phyloP scores from a whole-genome alignment of 352 stramenopile species.

The Thalassiosira delicatula region DNA sequence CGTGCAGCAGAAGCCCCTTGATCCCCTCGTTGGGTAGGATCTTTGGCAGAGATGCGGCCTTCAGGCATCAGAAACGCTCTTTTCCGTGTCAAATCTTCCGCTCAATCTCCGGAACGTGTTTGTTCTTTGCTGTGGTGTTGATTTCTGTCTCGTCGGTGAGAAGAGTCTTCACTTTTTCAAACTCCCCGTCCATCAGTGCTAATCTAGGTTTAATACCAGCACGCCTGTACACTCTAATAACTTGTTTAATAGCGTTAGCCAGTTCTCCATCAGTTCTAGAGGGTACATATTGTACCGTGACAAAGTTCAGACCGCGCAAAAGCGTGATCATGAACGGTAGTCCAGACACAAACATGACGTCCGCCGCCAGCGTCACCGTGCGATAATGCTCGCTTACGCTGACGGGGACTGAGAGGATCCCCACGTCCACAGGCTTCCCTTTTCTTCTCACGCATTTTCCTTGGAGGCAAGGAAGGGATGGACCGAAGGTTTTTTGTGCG shows the following conservation, averaged over 20 bases:
- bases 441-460: slow-evolving; percentile 34
- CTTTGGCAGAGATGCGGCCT: background rate
- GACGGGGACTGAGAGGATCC: slow-evolving; percentile 32
- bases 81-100: slow-evolving; percentile 14
- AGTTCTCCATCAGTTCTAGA: slow-evolving; percentile 14
- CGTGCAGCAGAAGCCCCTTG: too few species aligned
- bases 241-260: background rate
- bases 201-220: slow-evolving; percentile 15
- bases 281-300: slow-evolving; percentile 17
- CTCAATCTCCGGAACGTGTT: slow-evolving; percentile 46
- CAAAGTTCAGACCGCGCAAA: slow-evolving; percentile 9
- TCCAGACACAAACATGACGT: slow-evolving; percentile 69
- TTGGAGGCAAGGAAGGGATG: slow-evolving; percentile 21
- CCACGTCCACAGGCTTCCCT: slow-evolving; percentile 8
- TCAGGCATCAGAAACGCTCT: background rate
- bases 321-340: slow-evolving; percentile 59
- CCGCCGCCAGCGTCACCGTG: slow-evolving; percentile 39
- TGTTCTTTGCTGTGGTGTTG: slow-evolving; percentile 4
- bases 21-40: background rate
- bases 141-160: background rate
- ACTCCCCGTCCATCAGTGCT: background rate
- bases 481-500: slow-evolving; percentile 33
- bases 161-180: slow-evolving; percentile 9
- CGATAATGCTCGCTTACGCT: slow-evolving; percentile 40
- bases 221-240: slow-evolving; percentile 10